Base-by-base conservation (phyloP, 2,329 filamentous ascomycete genomes). In the Emericellopsis atlantica region DNA sequence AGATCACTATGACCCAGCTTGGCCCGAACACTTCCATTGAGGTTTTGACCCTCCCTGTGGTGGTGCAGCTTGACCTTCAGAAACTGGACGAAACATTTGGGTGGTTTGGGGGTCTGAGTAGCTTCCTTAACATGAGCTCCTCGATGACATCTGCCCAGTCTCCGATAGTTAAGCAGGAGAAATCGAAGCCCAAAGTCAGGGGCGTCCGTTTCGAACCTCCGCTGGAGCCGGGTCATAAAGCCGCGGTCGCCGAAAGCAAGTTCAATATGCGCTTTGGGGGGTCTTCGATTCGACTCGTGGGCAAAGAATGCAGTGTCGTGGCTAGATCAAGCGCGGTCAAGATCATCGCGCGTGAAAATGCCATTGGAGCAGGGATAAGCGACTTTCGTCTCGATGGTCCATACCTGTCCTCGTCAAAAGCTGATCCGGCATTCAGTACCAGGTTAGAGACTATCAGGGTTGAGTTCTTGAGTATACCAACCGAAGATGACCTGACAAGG, bases 21-120 rank as follows among this genome's bases (percentile, higher is more conserved):
- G 46, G 58, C 1, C 61, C 65, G 2, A 59, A 57, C 5, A 69
- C 62, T 12, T 65, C 65, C 43, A 71, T 84, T 14, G 77, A 84
- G 26, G 56, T 95, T 12, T 75, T 78, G 40, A 93, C 88, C 0
- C 68, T 93, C 9, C 87, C 89, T 6, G 59, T 95, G 2, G 76
- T 81, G 44, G 57, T 95, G 9, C 74, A 79, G 43, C 61, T 96
- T 33, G 85, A 96, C 54, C 64, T 95, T 14, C 80, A 82, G 47
- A 75, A 76, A 42, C 64, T 96, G 18, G 92, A 96, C 50, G 88
- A 95, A 51, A 85, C 85, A 0, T 79, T 96, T 44, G 77, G 78
- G 42, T 87, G 85, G 70, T 89, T 95, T 59, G 92, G 92, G 31
- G 92, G 92, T 0, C 66, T 98, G 35, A 95, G 89, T 57, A 87